These are phyloP conservation scores for Candida multigemmis DNA, from an alignment of 805 yeast genomes.

Conservation along the genomic window DNA sequence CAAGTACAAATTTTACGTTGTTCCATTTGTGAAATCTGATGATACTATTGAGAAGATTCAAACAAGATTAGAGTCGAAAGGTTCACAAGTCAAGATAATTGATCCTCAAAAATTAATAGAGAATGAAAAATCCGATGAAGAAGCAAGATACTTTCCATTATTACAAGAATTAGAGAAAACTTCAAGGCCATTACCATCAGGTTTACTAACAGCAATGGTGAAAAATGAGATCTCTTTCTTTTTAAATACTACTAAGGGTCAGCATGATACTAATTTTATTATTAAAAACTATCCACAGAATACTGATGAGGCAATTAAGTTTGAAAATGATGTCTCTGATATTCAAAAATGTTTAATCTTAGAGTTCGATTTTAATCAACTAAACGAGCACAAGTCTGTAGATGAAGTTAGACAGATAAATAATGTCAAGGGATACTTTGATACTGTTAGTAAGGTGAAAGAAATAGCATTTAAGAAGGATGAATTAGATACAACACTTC, in stretches of 20 bases:
- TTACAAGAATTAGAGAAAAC: slow-evolving; percentile 33
- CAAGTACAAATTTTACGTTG: slow-evolving; percentile 32
- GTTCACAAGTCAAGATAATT: slow-evolving; percentile 27
- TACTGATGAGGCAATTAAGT: slow-evolving; percentile 59
- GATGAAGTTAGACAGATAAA: slow-evolving; percentile 17
- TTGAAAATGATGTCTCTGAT: slow-evolving; percentile 60
- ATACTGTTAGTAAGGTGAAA: slow-evolving; percentile 48
- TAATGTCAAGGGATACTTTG: slow-evolving; percentile 56
- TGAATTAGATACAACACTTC: slow-evolving; percentile 8
- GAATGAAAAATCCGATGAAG: slow-evolving; percentile 32
- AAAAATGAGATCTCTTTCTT: slow-evolving; percentile 25
- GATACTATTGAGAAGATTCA: slow-evolving; percentile 10
- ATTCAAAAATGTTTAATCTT: slow-evolving; percentile 31
- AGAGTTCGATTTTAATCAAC: slow-evolving; percentile 18
- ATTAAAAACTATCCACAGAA: slow-evolving; percentile 52
- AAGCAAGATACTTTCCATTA: slow-evolving; percentile 42
- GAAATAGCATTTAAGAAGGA: slow-evolving; percentile 9
- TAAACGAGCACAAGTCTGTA: slow-evolving; percentile 7
- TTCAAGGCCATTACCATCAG: slow-evolving; percentile 26
- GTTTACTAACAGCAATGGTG: slow-evolving; percentile 43
- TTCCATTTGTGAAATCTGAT: slow-evolving; percentile 20
- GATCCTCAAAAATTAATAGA: slow-evolving; percentile 44
- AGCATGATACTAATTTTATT: slow-evolving; percentile 37
- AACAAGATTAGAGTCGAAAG: slow-evolving; percentile 7
- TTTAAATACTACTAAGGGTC: slow-evolving; percentile 26